phyloP scores from a whole-genome alignment of 164 flowering plant genomes.

The Taxillus chinensis region DNA sequence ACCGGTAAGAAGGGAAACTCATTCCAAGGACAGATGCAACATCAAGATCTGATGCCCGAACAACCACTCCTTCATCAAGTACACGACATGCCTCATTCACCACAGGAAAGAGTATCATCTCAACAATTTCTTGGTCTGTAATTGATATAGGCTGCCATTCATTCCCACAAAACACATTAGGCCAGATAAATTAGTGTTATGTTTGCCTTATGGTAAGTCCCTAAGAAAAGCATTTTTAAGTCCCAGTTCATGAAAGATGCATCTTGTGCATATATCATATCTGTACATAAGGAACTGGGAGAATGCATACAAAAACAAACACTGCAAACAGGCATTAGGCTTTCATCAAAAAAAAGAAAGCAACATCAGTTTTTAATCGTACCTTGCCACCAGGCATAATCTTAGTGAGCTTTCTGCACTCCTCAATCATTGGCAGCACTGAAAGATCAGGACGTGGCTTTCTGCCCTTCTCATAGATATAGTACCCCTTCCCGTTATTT shows the following conservation, averaged over 20 bases:
- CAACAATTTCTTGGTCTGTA: slow-evolving; percentile 73
- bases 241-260: no score
- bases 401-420: slow-evolving; percentile 51
- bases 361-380: background rate
- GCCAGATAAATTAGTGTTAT: no score
- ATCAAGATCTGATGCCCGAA: slow-evolving; percentile 92
- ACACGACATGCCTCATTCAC: slow-evolving; percentile 96
- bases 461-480: slow-evolving; percentile 81
- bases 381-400: slow-evolving; percentile 93
- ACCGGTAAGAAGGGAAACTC: slow-evolving; percentile 96
- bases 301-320: no score
- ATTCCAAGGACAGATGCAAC: slow-evolving; percentile 87
- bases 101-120: slow-evolving; percentile 90
- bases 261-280: no score
- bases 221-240: no score
- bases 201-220: no score
- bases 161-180: slow-evolving; percentile 7
- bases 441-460: slow-evolving; percentile 80
- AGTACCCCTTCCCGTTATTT: slow-evolving; percentile 87
- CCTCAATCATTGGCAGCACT: slow-evolving; percentile 68
- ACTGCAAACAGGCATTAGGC: background rate
- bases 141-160: slow-evolving; percentile 59
- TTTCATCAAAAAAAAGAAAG: background rate
- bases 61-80: slow-evolving; percentile 72
- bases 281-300: no score